phyloP scores from a whole-genome alignment of 2,329 filamentous ascomycete species.

The Botrytis aclada region DNA sequence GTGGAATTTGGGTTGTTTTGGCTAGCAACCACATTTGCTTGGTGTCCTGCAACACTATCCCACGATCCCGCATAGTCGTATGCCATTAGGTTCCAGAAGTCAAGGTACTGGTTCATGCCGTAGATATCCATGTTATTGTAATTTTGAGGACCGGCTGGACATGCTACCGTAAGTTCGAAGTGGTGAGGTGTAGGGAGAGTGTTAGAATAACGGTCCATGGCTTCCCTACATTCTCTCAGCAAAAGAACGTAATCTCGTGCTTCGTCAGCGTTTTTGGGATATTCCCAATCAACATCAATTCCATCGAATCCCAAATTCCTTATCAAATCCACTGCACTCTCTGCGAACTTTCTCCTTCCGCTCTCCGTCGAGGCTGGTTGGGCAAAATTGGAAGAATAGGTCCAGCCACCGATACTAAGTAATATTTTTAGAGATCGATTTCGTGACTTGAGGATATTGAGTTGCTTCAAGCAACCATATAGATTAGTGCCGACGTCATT shows the following conservation, averaged over 20 bases:
- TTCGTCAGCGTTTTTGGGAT: slow-evolving; percentile 54
- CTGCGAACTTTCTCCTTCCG: slow-evolving; percentile 70
- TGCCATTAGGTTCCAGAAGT: slow-evolving; percentile 82
- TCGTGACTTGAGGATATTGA: slow-evolving; percentile 75
- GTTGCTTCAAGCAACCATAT: slow-evolving; percentile 86
- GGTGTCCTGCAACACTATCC: slow-evolving; percentile 70
- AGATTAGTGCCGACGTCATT: slow-evolving; percentile 74
- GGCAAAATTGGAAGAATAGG: slow-evolving; percentile 82
- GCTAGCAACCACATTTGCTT: slow-evolving; percentile 72
- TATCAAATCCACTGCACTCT: slow-evolving; percentile 69
- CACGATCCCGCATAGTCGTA: slow-evolving; percentile 87
- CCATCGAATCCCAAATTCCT: slow-evolving; percentile 78
- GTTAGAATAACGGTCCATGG: slow-evolving; percentile 56
- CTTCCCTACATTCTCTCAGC: slow-evolving; percentile 52
- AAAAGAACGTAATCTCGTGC: slow-evolving; percentile 59
- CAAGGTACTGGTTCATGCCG: slow-evolving; percentile 63
- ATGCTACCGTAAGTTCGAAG: slow-evolving; percentile 64
- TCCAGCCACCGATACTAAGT: slow-evolving; percentile 89
- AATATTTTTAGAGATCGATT: slow-evolving; percentile 84
- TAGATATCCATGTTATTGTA: slow-evolving; percentile 60
- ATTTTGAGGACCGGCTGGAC: slow-evolving; percentile 60
- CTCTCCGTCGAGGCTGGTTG: slow-evolving; percentile 65
- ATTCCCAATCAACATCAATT: slow-evolving; percentile 68
- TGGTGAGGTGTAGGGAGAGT: slow-evolving; percentile 44
- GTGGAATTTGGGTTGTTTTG: slow-evolving; percentile 58